Evolutionary conservation across 2,329 filamentous ascomycete species (phyloP), one percentile per base, ranked within the genome.

Genomic region (Hypoxylon sp.): DNA sequence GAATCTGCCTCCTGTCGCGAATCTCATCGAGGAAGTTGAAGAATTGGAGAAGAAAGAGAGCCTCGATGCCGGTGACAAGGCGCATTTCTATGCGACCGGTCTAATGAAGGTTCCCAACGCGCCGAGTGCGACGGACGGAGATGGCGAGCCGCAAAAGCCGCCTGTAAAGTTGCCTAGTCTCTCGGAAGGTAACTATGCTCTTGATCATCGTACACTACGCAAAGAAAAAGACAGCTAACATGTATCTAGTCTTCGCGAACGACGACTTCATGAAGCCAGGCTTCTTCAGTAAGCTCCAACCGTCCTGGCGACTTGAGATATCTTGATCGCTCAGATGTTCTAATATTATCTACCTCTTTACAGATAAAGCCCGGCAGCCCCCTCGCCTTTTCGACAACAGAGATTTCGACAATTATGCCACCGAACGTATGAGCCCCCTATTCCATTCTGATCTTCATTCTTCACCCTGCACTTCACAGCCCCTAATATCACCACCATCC

Each of bases 251-350:
- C 1, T 60, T 60, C n/a, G 17, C 17, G 11, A 17, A 45, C 7
- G 48, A 52, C 9, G 21, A 41, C 7, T 60, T 60, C 34, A 52
- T 36, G 48, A n/a, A 36, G 38, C 14, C 28, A 6, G n/a, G 7
- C 11, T 45, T 52, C 19, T 32, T 17, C 6, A 36, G 57, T 51
- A 50, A 45, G 57, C 55, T 41, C 23, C 2, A 17, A 23, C 10
- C 1, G 23, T 53, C 10, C 2, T 3, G 9, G 21, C 13, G 1
- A n/a, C 5, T 52, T 6, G 9, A 14, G 2, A 32, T 4, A 30
- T 43, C n/a, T 17, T 43, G 17, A 11, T 17, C 38, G 2, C 19
- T 2, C 3, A 19, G 5, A 43, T 11, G 17, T 41, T 17, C 56
- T 58, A 10, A 56, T 23, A 46, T n/a, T 23, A 10, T 7, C 28